Conservation (phyloP, 2,329 filamentous ascomycete species). For the Talaromyces islandicus region DNA sequence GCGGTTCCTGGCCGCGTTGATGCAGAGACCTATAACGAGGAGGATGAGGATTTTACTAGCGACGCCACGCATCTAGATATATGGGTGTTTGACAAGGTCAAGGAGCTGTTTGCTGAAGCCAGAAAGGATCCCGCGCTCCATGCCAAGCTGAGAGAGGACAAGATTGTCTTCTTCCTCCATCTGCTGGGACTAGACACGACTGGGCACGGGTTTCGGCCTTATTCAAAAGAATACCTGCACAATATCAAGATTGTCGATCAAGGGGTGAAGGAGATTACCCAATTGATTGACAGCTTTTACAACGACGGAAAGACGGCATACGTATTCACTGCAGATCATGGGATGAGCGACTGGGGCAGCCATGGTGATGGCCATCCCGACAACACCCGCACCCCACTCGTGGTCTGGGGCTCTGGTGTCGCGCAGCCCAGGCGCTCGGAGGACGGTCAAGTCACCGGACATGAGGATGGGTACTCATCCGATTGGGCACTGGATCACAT, state of each 20-base stretch:
- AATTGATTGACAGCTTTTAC: slow-evolving; percentile 81
- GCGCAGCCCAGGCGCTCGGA: slow-evolving; percentile 61
- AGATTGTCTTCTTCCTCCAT: slow-evolving; percentile 91
- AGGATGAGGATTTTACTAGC: slow-evolving; percentile 83
- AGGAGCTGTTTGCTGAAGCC: slow-evolving; percentile 75
- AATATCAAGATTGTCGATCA: slow-evolving; percentile 93
- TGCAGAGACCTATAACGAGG: slow-evolving; percentile 74
- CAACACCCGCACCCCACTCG: slow-evolving; percentile 89
- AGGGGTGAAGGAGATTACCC: slow-evolving; percentile 77
- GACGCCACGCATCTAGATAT: slow-evolving; percentile 75
- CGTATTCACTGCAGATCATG: slow-evolving; percentile 95
- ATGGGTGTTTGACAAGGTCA: slow-evolving; percentile 96
- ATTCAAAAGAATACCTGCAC: slow-evolving; percentile 88
- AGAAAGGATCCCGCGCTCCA: slow-evolving; percentile 70
- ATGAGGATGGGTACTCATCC: slow-evolving; percentile 78
- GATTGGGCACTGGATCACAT: slow-evolving; percentile 82
- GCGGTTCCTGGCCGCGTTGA: slow-evolving; percentile 82
- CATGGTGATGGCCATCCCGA: slow-evolving; percentile 97
- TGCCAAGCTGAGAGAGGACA: slow-evolving; percentile 69
- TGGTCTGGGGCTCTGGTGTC: slow-evolving; percentile 89
- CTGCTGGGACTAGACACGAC: slow-evolving; percentile 86
- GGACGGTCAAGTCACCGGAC: slow-evolving; percentile 62
- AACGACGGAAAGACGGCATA: slow-evolving; percentile 79
- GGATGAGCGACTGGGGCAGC: slow-evolving; percentile 99
- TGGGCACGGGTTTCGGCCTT: slow-evolving; percentile 80